Evolutionary conservation across 2,329 filamentous ascomycete species (phyloP), one percentile per base, ranked within the genome.

Genomic region (Mycosphaerella arachidis): DNA sequence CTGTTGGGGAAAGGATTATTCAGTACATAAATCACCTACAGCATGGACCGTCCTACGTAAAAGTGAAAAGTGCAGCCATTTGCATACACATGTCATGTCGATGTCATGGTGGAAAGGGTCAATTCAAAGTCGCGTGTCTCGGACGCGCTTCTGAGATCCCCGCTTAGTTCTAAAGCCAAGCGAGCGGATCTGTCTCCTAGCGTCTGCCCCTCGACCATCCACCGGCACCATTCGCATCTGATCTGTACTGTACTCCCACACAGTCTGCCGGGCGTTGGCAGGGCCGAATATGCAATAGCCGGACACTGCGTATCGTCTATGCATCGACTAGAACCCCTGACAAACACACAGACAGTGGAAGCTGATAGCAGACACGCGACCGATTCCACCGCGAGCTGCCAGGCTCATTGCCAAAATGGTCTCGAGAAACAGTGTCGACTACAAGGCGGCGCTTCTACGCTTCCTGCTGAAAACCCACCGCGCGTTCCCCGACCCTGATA

Each of bases 401-500:
- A 24, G 24, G 24, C 24, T 24, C 13, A 16, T 3, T 43, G 40
- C n/a, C 13, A 43, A 43, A n/a, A 52, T 52, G 50, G 50, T 30
- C 10, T n/a, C 50, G 12, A 29, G 50, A 33, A 20, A 52, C 10
- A 52, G 50, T n/a, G 50, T 52, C 9, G 50, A 52, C 30, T 52
- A 35, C 50, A 52, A 52, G 50, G 35, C 13, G 6, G 50, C 50
- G n/a, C 30, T 52, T 9, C 27, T 52, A 12, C 27, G 30, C 4
- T 52, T 30, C 24, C 50, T 52, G 3, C 50, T 52, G 29, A 31
- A 20, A 6, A 35, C 30, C 13, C 50, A 52, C 16, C 3, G n/a
- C 16, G 29, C 35, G n/a, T 52, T 52, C 30, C 27, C 50, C 7
- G 53, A 60, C 33, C 58, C 63, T n/a, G 54, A 61, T 30, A 50